phyloP scores from a whole-genome alignment of 495 filamentous ascomycete genomes.

The Aspergillus olivimuriae region DNA sequence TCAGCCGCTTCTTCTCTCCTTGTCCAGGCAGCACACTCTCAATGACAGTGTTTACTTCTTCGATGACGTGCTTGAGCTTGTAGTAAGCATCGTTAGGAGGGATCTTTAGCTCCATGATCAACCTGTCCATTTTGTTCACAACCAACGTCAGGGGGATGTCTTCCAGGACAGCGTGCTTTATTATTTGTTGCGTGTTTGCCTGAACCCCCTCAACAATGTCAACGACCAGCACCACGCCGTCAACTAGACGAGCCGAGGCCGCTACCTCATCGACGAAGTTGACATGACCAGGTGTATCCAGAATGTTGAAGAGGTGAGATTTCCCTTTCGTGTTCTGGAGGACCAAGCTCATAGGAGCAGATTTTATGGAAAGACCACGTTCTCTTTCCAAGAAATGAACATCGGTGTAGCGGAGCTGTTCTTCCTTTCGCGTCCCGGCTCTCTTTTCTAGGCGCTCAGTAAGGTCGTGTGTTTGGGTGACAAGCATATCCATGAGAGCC shows the following conservation, averaged over 20 bases:
- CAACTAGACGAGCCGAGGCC: slow-evolving; percentile 75
- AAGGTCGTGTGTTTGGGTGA: slow-evolving; percentile 88
- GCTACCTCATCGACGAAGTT: slow-evolving; percentile 98
- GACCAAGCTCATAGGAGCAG: slow-evolving; percentile 90
- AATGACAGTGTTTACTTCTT: slow-evolving; percentile 95
- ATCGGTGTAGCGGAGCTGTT: slow-evolving; percentile 92
- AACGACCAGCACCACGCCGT: slow-evolving; percentile 88
- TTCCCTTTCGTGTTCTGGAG: slow-evolving; percentile 83
- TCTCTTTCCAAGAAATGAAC: slow-evolving; percentile 82
- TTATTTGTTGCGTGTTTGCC: slow-evolving; percentile 91
- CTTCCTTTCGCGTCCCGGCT: slow-evolving; percentile 74
- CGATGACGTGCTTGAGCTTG: slow-evolving; percentile 95
- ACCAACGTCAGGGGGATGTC: slow-evolving; percentile 83
- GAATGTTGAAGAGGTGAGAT: slow-evolving; percentile 90
- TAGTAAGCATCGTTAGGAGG: slow-evolving; percentile 96
- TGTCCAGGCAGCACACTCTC: slow-evolving; percentile 79
- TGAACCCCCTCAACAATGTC: slow-evolving; percentile 99
- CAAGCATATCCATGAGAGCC: slow-evolving; percentile 96
- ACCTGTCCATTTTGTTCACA: slow-evolving; percentile 93
- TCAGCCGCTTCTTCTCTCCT: slow-evolving; percentile 73
- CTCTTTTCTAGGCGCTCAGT: slow-evolving; percentile 68
- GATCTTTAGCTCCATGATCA: slow-evolving; percentile 91
- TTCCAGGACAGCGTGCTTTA: slow-evolving; percentile 89
- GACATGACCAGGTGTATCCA: slow-evolving; percentile 96
- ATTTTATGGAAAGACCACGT: slow-evolving; percentile 87